Evolutionary conservation across 2,329 filamentous ascomycete genomes (phyloP), one percentile per base, ranked within the genome.

Genomic region (Claviceps sp.): DNA sequence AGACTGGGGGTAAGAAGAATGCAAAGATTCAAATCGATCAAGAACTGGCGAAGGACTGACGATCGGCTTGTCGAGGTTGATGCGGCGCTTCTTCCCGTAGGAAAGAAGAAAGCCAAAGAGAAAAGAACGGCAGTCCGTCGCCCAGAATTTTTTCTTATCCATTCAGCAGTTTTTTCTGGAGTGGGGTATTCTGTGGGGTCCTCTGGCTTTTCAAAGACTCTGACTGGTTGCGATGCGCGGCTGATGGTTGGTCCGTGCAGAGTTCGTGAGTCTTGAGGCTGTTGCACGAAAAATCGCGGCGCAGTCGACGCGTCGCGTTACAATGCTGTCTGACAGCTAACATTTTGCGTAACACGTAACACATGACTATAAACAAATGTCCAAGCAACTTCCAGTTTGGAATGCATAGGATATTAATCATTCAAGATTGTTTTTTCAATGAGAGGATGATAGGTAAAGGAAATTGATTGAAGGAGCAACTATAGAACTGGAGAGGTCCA

Each of bases 11-110:
- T 51, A 59, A 41, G 18, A 22, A 22, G 20, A 14, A 20, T 18
- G 18, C 5, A 47, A 58, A 52, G 40, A 57, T 72, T 53, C 48
- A 58, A 18, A 44, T 60, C 60, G 59, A 24, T 34, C 20, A 36
- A 47, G 58, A 59, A 48, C 58, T 61, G 57, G 55, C 56, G 57
- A 62, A 50, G 52, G 47, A 26, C 42, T 36, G 48, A 55, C 54
- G 61, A 65, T 62, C 61, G 63, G 65, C 61, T 67, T 62, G 54
- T 59, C 61, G 59, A 62, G 59, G 63, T 67, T 67, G 68, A 67
- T 68, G 63, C 57, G 62, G 67, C 66, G 72, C 72, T 74, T 75
- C 73, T 75, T 75, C 73, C 73, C 73, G 68, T 70, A 71, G 69
- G 67, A 73, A 72, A 67, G 72, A 70, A 65, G 64, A 67, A 47